These are phyloP conservation scores for Populus davidiana DNA, from an alignment of 345 rosid species.

Conservation along the genomic window DNA sequence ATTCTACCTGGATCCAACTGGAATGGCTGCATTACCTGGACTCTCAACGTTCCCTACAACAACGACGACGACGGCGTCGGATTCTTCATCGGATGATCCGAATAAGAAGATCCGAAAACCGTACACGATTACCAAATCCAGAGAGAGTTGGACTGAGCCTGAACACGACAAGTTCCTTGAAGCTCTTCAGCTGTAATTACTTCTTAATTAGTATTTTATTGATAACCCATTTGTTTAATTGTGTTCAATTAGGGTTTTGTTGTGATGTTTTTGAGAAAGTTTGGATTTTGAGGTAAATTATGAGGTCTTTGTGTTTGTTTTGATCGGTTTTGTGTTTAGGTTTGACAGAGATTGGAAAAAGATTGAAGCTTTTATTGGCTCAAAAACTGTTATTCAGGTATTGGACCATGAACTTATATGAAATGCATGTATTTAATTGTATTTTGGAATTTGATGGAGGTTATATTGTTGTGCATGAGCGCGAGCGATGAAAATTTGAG, in stretches of 20 bases:
- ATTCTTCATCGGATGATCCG: constrained; percentile 41
- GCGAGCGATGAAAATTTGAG: not conserved
- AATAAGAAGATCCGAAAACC: constrained; percentile 83
- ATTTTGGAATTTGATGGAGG: not conserved
- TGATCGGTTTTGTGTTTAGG: constrained; percentile 25
- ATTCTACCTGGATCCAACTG: constrained; percentile 42
- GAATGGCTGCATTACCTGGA: not conserved
- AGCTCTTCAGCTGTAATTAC: constrained; percentile 81
- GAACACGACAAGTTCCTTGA: constrained; percentile 94
- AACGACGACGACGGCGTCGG: constrained; percentile 10
- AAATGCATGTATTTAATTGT: not conserved
- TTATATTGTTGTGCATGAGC: not conserved
- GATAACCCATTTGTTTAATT: not conserved
- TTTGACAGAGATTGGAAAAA: constrained; percentile 99
- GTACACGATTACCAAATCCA: constrained; percentile 83
- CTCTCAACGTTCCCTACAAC: constrained; percentile 18
- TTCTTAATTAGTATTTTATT: not conserved
- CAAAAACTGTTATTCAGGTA: constrained; percentile 95
- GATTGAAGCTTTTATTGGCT: constrained; percentile 89
- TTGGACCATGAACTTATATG: not conserved
- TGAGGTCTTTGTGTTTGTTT: not conserved
- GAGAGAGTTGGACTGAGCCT: constrained; percentile 96
- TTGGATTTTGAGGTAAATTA: not conserved
- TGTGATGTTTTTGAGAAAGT: not conserved
- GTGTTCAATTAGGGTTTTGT: not conserved